Conservation (phyloP, 1,284 basidiomycete genomes). For the Paramarasmius palmivorus region DNA sequence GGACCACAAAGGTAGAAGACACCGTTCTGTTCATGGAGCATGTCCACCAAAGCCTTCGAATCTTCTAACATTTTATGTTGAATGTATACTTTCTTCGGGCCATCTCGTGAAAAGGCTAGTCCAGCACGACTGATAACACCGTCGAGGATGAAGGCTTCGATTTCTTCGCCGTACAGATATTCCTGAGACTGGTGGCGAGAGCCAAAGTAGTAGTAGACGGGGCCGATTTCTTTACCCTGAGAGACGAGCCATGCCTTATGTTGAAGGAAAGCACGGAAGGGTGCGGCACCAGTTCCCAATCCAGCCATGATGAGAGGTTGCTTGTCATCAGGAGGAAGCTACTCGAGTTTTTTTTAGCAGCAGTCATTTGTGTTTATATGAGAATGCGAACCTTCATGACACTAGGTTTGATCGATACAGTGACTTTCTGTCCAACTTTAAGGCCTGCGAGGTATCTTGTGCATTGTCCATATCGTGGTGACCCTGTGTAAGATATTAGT, state of each 20-base stretch:
- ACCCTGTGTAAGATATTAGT: conserved; percentile 47
- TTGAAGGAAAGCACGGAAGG: conserved; percentile 98
- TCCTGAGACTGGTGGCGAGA: conserved; percentile 94
- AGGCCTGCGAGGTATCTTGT: conserved; percentile 91
- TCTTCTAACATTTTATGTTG: conserved; percentile 98
- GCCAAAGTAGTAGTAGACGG: conserved; percentile 97
- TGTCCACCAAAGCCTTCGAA: conserved; percentile 71
- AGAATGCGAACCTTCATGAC: conserved; percentile 89
- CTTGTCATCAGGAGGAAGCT: conserved; percentile 81
- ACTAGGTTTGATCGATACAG: conserved; percentile 97
- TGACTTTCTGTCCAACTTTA: conserved; percentile 88
- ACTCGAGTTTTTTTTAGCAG: conserved; percentile 4
- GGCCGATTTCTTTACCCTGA: conserved; percentile 83
- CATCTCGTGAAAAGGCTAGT: conserved; percentile 96
- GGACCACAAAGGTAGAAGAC: conserved; percentile 98
- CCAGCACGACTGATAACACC: conserved; percentile 88
- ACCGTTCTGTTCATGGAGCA: conserved; percentile 72
- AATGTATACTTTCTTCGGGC: conserved; percentile 92
- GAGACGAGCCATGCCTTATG: conserved; percentile 84
- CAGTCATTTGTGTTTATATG: neutral
- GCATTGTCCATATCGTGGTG: conserved; percentile 89
- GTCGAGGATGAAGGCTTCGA: conserved; percentile 81
- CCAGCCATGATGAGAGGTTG: conserved; percentile 99
- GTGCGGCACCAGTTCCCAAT: conserved; percentile 95
- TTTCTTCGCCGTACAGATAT: conserved; percentile 95